phyloP scores from a whole-genome alignment of 1,284 basidiomycete genomes.

The Sanghuangporus baumii region DNA sequence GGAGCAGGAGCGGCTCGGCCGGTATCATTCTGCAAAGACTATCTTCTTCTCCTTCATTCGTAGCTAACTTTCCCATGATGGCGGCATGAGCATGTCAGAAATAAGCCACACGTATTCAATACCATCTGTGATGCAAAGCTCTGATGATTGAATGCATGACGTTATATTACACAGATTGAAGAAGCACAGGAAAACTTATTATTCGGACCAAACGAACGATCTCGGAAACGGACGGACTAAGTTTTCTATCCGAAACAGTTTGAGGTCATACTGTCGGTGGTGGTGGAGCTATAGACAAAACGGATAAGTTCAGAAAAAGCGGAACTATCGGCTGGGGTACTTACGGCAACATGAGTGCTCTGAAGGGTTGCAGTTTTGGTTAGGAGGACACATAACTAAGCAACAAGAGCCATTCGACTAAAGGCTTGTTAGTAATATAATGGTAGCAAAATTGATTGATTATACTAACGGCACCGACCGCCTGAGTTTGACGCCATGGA shows the following conservation, averaged over 20 bases:
- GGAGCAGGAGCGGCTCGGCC: slow-evolving; percentile 48
- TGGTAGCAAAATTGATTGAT: slow-evolving; percentile 28
- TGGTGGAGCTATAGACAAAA: slow-evolving; percentile 40
- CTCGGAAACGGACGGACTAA: background rate
- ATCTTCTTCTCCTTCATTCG: slow-evolving; percentile 56
- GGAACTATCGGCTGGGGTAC: slow-evolving; percentile 27
- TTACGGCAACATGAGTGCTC: slow-evolving; percentile 78
- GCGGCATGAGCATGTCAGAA: background rate
- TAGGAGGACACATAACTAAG: slow-evolving; percentile 46
- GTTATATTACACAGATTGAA: background rate
- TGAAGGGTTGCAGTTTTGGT: slow-evolving; percentile 55
- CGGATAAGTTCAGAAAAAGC: slow-evolving; percentile 1
- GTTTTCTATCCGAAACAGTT: background rate
- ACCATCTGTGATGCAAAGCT: background rate
- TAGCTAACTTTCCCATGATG: slow-evolving; percentile 68
- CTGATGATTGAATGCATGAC: background rate
- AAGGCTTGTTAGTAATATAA: background rate
- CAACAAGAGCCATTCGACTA: slow-evolving; percentile 29
- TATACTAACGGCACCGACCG: slow-evolving; percentile 23
- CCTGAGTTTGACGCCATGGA: slow-evolving; percentile 35
- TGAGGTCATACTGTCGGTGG: slow-evolving; percentile 36
- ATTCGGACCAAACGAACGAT: background rate
- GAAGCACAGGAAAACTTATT: background rate
- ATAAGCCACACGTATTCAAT: background rate
- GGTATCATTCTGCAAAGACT: slow-evolving; percentile 51